These are phyloP conservation scores for Nelumbo lutea DNA, from an alignment of 164 flowering plant species.

Conservation along the genomic window DNA sequence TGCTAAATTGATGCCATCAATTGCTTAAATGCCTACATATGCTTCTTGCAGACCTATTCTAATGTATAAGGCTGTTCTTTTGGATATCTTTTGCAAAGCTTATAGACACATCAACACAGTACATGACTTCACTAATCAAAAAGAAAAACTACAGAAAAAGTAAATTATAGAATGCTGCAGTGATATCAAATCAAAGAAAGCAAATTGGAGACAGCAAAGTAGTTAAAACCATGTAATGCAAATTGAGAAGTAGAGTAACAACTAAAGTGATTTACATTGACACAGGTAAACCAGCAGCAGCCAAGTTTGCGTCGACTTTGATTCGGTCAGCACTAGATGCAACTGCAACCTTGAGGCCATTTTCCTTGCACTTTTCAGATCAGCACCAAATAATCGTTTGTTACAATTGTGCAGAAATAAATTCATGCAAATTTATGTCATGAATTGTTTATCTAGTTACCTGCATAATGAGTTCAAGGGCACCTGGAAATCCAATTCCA, in stretches of 20 bases:
- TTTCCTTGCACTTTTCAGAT: conserved; percentile 66
- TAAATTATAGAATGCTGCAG: too few relatives aligned
- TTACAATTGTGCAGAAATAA: conserved; percentile 1
- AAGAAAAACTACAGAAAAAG: too few relatives aligned
- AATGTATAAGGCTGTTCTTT: too few relatives aligned
- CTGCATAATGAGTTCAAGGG: conserved; percentile 80
- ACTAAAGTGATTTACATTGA: conserved; percentile 53
- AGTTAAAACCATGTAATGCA: neutral
- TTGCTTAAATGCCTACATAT: too few relatives aligned
- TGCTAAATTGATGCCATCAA: too few relatives aligned
- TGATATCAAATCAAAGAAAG: neutral
- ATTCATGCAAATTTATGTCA: neutral
- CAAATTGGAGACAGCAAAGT: neutral
- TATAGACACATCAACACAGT: too few relatives aligned
- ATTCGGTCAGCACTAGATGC: conserved; percentile 98
- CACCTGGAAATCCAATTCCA: conserved; percentile 97
- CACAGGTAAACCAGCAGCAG: conserved; percentile 80
- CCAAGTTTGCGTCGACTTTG: conserved; percentile 91
- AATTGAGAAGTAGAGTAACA: neutral
- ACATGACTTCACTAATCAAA: too few relatives aligned
- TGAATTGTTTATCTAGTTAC: conserved; percentile 25
- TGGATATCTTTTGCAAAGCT: too few relatives aligned
- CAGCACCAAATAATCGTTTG: conserved; percentile 7
- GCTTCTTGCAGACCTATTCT: too few relatives aligned
- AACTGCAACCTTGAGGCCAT: conserved; percentile 95